These are phyloP conservation scores for Yamadazyma sp. DNA, from an alignment of 805 yeast genomes.

Conservation along the genomic window DNA sequence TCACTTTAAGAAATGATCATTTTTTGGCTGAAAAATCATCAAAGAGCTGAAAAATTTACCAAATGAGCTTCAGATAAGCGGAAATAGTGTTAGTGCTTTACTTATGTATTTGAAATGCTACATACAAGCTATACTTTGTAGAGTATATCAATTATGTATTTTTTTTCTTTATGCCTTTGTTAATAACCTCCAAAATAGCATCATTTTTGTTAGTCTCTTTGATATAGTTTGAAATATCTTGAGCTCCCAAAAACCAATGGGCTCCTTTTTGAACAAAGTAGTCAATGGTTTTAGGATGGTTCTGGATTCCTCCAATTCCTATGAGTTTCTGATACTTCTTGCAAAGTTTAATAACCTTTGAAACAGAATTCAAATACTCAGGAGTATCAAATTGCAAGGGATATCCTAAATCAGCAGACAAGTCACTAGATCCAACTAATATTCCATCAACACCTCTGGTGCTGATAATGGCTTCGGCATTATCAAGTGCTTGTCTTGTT, in stretches of 20 bases:
- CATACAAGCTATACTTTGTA: too few species aligned
- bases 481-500: not conserved
- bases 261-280: not conserved
- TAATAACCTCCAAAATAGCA: too few species aligned
- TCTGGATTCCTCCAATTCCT: constrained; percentile 1
- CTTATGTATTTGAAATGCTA: too few species aligned
- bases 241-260: constrained; percentile 1
- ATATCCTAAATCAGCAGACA: not conserved
- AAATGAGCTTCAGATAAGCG: too few species aligned
- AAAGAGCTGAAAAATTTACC: too few species aligned
- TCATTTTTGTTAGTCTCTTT: not conserved
- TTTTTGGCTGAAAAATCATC: too few species aligned
- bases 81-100: too few species aligned
- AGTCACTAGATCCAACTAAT: constrained; percentile 1
- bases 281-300: not conserved
- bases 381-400: not conserved
- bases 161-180: too few species aligned
- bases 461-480: not conserved
- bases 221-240: not conserved
- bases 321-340: not conserved
- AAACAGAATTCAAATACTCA: not conserved
- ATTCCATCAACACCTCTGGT: constrained; percentile 1
- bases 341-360: not conserved
- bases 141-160: too few species aligned
- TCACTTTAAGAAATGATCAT: too few species aligned